Conservation (phyloP, 164 flowering plant species). For the Magnolia kwangsiensis region DNA sequence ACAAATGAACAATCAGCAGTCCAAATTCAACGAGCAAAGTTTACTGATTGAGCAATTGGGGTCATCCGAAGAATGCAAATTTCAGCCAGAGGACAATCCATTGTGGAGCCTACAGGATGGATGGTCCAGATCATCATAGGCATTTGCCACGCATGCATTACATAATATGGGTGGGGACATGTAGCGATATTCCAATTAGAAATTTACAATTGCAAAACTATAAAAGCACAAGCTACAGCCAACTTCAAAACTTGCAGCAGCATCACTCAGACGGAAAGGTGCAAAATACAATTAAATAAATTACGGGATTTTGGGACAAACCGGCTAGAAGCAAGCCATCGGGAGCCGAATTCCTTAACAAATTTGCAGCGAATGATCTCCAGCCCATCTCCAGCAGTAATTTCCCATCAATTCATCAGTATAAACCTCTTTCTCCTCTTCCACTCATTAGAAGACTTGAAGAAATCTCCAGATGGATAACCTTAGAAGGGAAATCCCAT, state of each 20-base stretch:
- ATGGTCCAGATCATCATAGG: too few species aligned
- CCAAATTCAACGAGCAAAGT: too few species aligned
- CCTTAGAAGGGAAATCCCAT: conserved; percentile 3
- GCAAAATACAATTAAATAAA: not conserved
- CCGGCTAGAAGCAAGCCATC: not conserved
- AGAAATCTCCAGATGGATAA: not conserved
- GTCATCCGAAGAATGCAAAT: too few species aligned
- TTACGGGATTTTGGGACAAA: not conserved
- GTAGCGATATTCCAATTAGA: too few species aligned
- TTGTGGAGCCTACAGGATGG: too few species aligned
- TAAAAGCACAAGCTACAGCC: too few species aligned
- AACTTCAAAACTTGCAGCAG: not conserved
- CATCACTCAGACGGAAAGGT: not conserved
- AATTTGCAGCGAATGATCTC: not conserved
- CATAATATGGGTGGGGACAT: too few species aligned
- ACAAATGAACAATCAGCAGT: too few species aligned
- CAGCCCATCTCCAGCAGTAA: not conserved
- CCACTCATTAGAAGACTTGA: not conserved
- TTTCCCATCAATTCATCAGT: not conserved
- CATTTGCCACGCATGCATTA: too few species aligned
- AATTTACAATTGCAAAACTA: too few species aligned
- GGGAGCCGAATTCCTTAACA: not conserved
- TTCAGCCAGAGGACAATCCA: too few species aligned
- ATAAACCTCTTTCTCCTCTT: not conserved
- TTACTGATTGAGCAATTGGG: too few species aligned